Evolutionary conservation across 2,329 filamentous ascomycete species (phyloP).

Genomic region (Sclerotinia borealis): DNA sequence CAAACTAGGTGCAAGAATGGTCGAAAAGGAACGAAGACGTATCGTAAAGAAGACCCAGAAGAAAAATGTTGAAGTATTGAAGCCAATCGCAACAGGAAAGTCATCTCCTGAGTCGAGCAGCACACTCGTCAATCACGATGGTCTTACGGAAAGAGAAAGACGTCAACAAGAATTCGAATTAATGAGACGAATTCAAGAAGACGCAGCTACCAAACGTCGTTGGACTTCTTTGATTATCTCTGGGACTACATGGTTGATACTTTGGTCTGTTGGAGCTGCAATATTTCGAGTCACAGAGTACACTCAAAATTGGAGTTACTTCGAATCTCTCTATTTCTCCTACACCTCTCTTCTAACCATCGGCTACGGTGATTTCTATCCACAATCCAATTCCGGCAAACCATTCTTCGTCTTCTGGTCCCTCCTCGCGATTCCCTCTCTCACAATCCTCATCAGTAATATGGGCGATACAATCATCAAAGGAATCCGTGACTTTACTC

Average conservation of each 20-base stretch:
- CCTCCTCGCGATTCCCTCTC: slow-evolving; percentile 76
- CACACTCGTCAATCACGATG: not conserved
- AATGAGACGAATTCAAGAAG: slow-evolving; percentile 73
- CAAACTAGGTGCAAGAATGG: slow-evolving; percentile 49
- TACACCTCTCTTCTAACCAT: slow-evolving; percentile 81
- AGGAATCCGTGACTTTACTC: slow-evolving; percentile 47
- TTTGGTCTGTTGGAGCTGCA: slow-evolving; percentile 77
- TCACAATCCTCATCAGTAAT: slow-evolving; percentile 79
- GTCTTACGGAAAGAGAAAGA: slow-evolving; percentile 47
- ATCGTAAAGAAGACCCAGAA: slow-evolving; percentile 42
- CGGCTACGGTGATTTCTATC: slow-evolving; percentile 77
- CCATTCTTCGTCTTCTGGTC: slow-evolving; percentile 95
- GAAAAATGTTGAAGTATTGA: slow-evolving; percentile 43
- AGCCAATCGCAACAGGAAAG: slow-evolving; percentile 34
- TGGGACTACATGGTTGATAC: slow-evolving; percentile 57
- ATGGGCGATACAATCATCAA: slow-evolving; percentile 79
- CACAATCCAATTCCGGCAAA: slow-evolving; percentile 69
- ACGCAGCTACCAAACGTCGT: slow-evolving; percentile 57
- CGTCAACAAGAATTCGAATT: slow-evolving; percentile 67
- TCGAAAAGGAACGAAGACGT: slow-evolving; percentile 51
- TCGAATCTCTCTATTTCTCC: slow-evolving; percentile 76
- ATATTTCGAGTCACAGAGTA: slow-evolving; percentile 57
- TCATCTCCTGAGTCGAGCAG: not conserved
- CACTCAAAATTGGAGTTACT: slow-evolving; percentile 62
- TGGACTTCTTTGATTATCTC: slow-evolving; percentile 72